These are phyloP conservation scores for Galerina marginata DNA, from an alignment of 768 basidiomycete species.

Conservation along the genomic window DNA sequence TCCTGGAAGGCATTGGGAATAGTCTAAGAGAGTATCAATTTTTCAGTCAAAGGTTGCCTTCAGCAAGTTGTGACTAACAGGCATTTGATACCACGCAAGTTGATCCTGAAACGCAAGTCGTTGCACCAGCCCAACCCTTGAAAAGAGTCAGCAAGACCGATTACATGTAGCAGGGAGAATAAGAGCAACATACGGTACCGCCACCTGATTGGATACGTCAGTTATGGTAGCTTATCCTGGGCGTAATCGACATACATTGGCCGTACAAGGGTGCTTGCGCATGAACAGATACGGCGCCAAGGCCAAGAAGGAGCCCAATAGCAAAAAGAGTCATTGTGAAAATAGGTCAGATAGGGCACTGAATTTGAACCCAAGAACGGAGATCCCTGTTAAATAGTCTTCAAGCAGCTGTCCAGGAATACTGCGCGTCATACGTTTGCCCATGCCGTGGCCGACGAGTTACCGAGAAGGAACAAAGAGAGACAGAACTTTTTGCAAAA, in stretches of 20 bases:
- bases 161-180: not conserved
- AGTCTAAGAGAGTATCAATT: constrained; percentile 5
- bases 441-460: constrained; percentile 13
- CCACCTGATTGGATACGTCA: constrained; percentile 2
- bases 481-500: not conserved
- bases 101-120: constrained; percentile 20
- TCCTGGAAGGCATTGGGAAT: constrained; percentile 25
- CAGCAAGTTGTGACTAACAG: constrained; percentile 1
- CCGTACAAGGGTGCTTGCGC: constrained; percentile 19
- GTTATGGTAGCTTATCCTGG: not conserved
- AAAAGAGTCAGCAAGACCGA: not conserved
- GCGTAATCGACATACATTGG: constrained; percentile 9
- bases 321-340: constrained; percentile 15
- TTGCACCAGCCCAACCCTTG: constrained; percentile 20
- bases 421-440: not conserved
- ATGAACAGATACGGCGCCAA: constrained; percentile 12
- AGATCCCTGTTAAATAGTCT: not conserved
- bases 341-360: not conserved
- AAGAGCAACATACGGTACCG: constrained; percentile 1
- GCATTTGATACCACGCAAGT: constrained; percentile 19
- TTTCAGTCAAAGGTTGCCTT: not conserved
- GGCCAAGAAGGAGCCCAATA: constrained; percentile 16
- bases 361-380: not conserved
- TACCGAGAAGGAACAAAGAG: constrained; percentile 13
- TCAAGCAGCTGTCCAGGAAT: not conserved